Base-by-base conservation (phyloP, 805 yeast species). In the Nakazawaea siamensis region DNA sequence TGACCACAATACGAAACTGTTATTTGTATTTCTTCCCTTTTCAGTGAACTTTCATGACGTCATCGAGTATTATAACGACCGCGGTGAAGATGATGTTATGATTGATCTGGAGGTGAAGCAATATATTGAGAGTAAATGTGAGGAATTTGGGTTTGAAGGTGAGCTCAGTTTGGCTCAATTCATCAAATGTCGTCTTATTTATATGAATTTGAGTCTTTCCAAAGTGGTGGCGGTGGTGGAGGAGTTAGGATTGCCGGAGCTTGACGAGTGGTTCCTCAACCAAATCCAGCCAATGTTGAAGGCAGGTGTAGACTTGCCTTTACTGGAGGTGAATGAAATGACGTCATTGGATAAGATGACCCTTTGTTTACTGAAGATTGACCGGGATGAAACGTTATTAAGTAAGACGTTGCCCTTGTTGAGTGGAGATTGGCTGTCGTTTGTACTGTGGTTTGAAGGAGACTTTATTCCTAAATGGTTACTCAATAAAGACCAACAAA, bases 401-500 rank as follows among this genome's bases (percentile, higher is more conserved):
- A n/a, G n/a, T 10, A 25, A 26, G 13, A 18, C 12, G 8, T 5
- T 19, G 5, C 7, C 15, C 12, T 35, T 30, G 15, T 8, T 35
- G 5, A 12, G 10, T 7, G 26, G 7, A 4, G 27, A 26, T 20
- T 32, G 32, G 25, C 18, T 12, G n/a, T 14, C 27, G 15, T 37
- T 37, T 24, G 29, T 15, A 18, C 23, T 20, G 12, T 37, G 40
- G 40, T 37, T 37, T 26, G 27, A 25, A 6, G 12, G 9, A 10
- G 24, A 20, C 9, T 33, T 29, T 29, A 16, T 23, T 11, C 23
- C 33, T 11, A 11, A 11, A 4, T 5, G 20, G 24, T 14, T 37
- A 4, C 13, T 33, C 8, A 13, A 5, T n/a, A 9, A 18, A 9
- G 23, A 32, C 13, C 18, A 16, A 12, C 3, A 11, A 10, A 2